Evolutionary conservation across 2,329 filamentous ascomycete species (phyloP), one percentile per base, ranked within the genome.

Genomic region (Fonsecaea monophora): DNA sequence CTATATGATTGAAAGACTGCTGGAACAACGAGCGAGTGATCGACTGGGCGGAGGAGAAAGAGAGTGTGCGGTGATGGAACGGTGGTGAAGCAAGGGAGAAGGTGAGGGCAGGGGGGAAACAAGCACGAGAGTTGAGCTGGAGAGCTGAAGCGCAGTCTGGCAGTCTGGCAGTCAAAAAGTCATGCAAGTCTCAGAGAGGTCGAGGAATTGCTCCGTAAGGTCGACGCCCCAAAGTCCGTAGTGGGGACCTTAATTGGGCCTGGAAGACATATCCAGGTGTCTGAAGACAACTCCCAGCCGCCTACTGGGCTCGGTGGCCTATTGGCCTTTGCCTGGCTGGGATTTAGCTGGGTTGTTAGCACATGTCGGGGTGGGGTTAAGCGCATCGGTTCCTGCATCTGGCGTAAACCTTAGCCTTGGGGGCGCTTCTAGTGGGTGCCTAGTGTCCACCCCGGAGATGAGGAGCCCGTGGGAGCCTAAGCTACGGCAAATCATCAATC

Each of bases 301-400:
- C 50, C 48, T n/a, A 7, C 40, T 42, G 40, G 40, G 15, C 40
- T 42, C 4, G 40, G 4, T n/a, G n/a, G 15, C 40, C 40, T 8
- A 42, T n/a, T 42, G 18, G 40, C 40, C 40, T 25, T 42, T n/a
- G 38, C 40, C 40, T 42, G 18, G 53, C 21, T 8, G 32, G 45
- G 5, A 18, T 7, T 34, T 56, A 37, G 60, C 50, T 42, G 15
- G 35, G 35, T n/a, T 34, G 32, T 59, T 59, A 48, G 54, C 25
- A n/a, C 53, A 35, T 25, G 50, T 37, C 37, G 30, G 35, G 48
- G 38, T n/a, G 32, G 45, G 12, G 13, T 48, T 61, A 60, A 61
- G 58, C 66, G 55, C 53, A 57, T 34, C 53, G 25, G 67, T 69
- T 69, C 67, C 64, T 67, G 67, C 64, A 59, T 62, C 53, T 54